Evolutionary conservation across 2,329 filamentous ascomycete species (phyloP).

Genomic region (Trichoderma brevicompactum): DNA sequence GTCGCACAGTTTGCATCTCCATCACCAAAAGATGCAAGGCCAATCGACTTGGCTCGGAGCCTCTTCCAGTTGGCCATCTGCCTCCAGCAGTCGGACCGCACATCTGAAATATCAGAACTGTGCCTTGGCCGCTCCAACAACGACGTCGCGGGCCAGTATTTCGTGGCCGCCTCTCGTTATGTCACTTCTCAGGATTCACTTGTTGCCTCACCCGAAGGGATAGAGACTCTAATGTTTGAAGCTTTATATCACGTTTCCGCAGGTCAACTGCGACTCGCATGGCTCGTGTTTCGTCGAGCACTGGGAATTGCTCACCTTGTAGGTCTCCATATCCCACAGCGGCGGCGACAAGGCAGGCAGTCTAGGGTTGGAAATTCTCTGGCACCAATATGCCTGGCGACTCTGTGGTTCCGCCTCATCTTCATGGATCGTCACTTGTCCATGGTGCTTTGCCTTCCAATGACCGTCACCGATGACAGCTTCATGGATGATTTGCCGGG

Average conservation of each 20-base stretch:
- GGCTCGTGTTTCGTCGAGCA: slow-evolving; percentile 13
- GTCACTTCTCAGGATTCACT: slow-evolving; percentile 20
- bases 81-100: slow-evolving; percentile 12
- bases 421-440: slow-evolving; percentile 45
- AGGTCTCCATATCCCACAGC: slow-evolving; percentile 14
- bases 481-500: slow-evolving; percentile 34
- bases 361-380: not conserved
- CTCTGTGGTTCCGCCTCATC: slow-evolving; percentile 47
- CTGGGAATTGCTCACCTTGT: slow-evolving; percentile 9
- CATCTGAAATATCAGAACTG: slow-evolving; percentile 3
- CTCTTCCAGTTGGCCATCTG: slow-evolving; percentile 20
- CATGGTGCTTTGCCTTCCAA: slow-evolving; percentile 48
- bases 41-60: slow-evolving; percentile 6
- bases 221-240: slow-evolving; percentile 15
- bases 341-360: not conserved
- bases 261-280: not conserved
- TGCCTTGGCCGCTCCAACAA: not conserved
- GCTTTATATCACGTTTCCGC: slow-evolving; percentile 2
- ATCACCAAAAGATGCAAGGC: not conserved
- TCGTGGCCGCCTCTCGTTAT: slow-evolving; percentile 15
- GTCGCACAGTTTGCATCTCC: not conserved
- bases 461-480: slow-evolving; percentile 35
- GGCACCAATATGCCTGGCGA: slow-evolving; percentile 5
- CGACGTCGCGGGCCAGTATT: slow-evolving; percentile 9
- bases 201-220: not conserved